Percentiles rank a stretch among this genome's conserved stretches.
phyloP scores from a whole-genome alignment of 306 rosid species.

The Fragaria ananassa region DNA sequence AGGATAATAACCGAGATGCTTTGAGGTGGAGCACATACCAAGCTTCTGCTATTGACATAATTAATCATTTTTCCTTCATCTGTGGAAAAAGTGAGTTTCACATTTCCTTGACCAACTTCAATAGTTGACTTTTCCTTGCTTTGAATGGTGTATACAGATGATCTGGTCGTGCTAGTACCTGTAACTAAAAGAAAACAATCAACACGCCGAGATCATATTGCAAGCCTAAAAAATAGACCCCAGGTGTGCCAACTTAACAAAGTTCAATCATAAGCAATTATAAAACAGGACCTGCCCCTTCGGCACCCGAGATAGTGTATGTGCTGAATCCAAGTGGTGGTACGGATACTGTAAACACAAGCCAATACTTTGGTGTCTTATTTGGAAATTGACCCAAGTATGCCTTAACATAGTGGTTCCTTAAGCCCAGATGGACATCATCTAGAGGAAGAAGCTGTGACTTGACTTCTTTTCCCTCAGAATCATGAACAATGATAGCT shows the following conservation, averaged over 20 bases:
- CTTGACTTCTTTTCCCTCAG: conserved; percentile 47
- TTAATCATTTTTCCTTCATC: conserved; percentile 32
- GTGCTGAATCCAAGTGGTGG: conserved; percentile 59
- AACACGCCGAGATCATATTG: conserved; percentile 15
- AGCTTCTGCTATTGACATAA: conserved; percentile 40
- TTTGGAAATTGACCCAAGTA: conserved; percentile 38
- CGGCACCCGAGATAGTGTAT: conserved; percentile 37
- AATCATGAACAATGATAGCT: conserved; percentile 40
- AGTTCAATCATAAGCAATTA: not conserved
- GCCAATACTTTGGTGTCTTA: conserved; percentile 50
- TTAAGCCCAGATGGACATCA: conserved; percentile 27
- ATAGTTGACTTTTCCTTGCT: conserved; percentile 31
- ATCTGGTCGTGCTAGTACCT: conserved; percentile 58
- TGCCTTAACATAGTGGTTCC: conserved; percentile 47
- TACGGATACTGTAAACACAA: conserved; percentile 46
- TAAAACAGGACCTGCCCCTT: conserved; percentile 33
- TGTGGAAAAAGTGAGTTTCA: conserved; percentile 42
- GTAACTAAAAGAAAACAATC: conserved; percentile 27
- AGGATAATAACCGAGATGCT: not conserved
- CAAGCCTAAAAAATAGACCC: conserved; percentile 21
- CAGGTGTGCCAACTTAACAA: not conserved
- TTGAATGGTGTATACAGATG: conserved; percentile 36
- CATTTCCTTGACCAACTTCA: conserved; percentile 49
- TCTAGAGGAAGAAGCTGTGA: conserved; percentile 50
- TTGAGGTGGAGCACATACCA: conserved; percentile 31